Conservation (phyloP, 768 basidiomycete genomes). For the Russula dissimulans region DNA sequence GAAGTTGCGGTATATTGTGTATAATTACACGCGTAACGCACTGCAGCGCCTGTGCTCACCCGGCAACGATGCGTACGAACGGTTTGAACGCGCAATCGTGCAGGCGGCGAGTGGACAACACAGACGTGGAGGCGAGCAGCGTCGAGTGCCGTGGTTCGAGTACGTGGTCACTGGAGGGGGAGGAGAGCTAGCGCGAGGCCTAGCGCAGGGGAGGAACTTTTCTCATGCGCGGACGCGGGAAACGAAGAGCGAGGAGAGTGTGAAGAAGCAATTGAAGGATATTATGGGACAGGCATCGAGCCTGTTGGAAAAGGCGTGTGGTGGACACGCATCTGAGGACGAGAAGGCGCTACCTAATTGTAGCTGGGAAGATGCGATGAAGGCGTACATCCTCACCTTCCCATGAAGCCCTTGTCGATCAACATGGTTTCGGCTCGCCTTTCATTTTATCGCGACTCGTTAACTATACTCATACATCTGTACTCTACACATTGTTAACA, state of each 20-base stretch:
- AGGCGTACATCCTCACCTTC: constrained; percentile 50
- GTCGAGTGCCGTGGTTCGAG: constrained; percentile 10
- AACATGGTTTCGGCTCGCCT: too few species aligned
- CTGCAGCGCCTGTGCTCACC: constrained; percentile 31
- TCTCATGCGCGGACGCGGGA: constrained; percentile 19
- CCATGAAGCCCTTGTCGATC: constrained; percentile 33
- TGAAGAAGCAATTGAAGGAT: constrained; percentile 22
- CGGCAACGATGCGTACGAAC: constrained; percentile 33
- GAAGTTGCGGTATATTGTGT: constrained; percentile 41
- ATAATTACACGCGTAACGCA: constrained; percentile 31
- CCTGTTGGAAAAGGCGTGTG: constrained; percentile 36
- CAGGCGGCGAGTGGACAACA: constrained; percentile 25
- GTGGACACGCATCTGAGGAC: constrained; percentile 28
- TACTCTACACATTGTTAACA: not conserved
- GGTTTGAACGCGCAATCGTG: constrained; percentile 36
- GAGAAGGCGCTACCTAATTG: constrained; percentile 37
- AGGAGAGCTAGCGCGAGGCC: not conserved
- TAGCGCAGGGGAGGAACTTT: not conserved
- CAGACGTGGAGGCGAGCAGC: not conserved
- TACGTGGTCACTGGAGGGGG: constrained; percentile 7
- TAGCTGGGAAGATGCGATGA: constrained; percentile 54
- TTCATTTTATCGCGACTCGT: not conserved
- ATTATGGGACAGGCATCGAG: constrained; percentile 30
- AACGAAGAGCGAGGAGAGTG: not conserved
- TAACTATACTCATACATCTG: not conserved